These are phyloP conservation scores for Leishmania gerbilli DNA, from an alignment of 208 protist species.

Conservation along the genomic window DNA sequence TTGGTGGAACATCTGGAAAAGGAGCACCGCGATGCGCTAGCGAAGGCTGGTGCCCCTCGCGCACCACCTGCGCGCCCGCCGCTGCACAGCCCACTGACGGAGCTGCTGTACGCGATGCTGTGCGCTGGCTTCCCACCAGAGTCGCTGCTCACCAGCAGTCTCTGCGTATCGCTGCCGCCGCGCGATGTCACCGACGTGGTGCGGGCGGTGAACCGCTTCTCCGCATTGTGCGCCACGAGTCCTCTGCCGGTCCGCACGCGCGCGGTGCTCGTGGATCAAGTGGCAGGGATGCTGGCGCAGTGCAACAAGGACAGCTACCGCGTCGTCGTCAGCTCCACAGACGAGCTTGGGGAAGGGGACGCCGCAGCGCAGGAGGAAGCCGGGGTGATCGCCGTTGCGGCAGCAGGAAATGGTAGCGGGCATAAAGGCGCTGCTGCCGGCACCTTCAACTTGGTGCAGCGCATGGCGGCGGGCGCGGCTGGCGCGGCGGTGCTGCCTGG, in stretches of 20 bases:
- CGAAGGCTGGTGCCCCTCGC: not conserved
- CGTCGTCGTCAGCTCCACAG: conserved; percentile 8
- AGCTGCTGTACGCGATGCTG: conserved; percentile 61
- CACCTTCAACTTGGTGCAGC: not conserved
- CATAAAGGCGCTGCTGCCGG: not conserved
- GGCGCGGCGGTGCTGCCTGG: not conserved
- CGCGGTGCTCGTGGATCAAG: conserved; percentile 25
- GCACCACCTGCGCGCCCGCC: conserved; percentile 26
- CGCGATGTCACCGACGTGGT: conserved; percentile 55
- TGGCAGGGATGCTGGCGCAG: conserved; percentile 15
- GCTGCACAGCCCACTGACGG: conserved; percentile 29
- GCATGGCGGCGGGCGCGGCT: not conserved
- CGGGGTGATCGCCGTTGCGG: not conserved
- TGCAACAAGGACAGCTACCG: conserved; percentile 19
- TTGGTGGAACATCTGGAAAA: conserved; percentile 22
- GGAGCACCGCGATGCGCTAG: conserved; percentile 3
- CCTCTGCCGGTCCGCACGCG: conserved; percentile 51
- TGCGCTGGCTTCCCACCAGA: conserved; percentile 54
- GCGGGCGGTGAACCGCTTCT: conserved; percentile 48
- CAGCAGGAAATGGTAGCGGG: not conserved
- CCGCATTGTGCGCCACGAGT: conserved; percentile 31
- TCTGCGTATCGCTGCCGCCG: conserved; percentile 52
- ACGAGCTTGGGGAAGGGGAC: not conserved
- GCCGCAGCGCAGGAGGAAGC: not conserved
- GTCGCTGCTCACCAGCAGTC: conserved; percentile 54